Evolutionary conservation across 352 stramenopile genomes (phyloP).

Genomic region (Globisporangium cylindrosporum): DNA sequence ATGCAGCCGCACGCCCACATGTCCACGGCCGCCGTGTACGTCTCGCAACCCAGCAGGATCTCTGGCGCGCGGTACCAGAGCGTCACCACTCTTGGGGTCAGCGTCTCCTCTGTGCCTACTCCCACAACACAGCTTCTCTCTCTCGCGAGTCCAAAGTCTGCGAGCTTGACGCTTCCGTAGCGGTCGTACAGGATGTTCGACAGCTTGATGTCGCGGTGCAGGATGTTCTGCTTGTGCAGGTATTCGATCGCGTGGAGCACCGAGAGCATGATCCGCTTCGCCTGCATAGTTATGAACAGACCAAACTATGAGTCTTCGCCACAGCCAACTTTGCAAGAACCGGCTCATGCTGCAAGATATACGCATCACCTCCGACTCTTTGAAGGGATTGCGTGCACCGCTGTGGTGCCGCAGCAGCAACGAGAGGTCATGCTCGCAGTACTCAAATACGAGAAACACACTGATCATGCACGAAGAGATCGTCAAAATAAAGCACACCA

Average conservation of each 20-base stretch:
- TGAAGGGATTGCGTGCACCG: conserved; percentile 62
- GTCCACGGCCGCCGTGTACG: conserved; percentile 91
- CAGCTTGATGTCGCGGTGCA: conserved; percentile 96
- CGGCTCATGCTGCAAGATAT: background rate
- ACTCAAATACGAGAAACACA: conserved; percentile 92
- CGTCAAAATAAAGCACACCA: background rate
- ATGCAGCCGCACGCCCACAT: conserved; percentile 84
- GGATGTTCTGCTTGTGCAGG: conserved; percentile 76
- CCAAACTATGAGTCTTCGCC: background rate
- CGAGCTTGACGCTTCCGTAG: conserved; percentile 59
- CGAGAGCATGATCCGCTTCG: conserved; percentile 90
- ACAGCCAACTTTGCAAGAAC: background rate
- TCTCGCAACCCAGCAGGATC: conserved; percentile 83
- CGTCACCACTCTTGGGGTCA: conserved; percentile 91
- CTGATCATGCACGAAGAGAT: conserved; percentile 20
- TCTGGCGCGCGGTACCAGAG: conserved; percentile 94
- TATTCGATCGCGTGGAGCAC: conserved; percentile 69
- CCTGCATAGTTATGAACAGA: background rate
- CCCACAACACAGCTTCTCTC: conserved; percentile 60
- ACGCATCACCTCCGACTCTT: conserved; percentile 51
- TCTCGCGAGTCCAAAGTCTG: conserved; percentile 62
- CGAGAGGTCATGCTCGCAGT: conserved; percentile 84
- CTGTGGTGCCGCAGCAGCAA: conserved; percentile 59
- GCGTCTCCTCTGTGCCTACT: conserved; percentile 10
- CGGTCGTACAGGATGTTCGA: conserved; percentile 93